Evolutionary conservation across 768 basidiomycete species (phyloP), one percentile per base, ranked within the genome.

Genomic region (Auricularia cornea): DNA sequence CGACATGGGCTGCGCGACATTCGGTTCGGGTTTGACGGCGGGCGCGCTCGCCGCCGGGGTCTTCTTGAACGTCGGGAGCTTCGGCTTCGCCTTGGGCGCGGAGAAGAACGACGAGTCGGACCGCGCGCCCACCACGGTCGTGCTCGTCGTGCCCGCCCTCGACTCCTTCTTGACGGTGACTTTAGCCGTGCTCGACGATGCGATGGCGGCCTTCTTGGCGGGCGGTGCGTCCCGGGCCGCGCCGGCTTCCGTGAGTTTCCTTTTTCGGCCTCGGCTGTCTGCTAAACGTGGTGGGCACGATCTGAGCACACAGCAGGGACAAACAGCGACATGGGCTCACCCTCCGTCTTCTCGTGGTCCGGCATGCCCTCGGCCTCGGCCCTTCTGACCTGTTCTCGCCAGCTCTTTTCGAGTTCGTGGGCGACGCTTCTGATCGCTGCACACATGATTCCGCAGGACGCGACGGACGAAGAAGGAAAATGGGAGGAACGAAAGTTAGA

Each of bases 21-120:
- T 88, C 44, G 68, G 62, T 65, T 84, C 86, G 68, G 78, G 83
- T 68, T 81, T 81, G 60, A 70, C 70, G 61, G 68, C 72, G 10
- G 67, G 57, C 4, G 65, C 33, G 12, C 84, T 81, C 12, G 86
- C 40, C 26, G 35, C 41, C 2, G 69, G 63, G 4, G 66, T 88
- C 74, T 93, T 94, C 77, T 88, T 92, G 80, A 94, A 94, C 62
- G 83, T 90, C 12, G 92, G 92, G 26, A 94, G 77, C 74, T 89
- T 90, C 32, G 88, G 84, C 70, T 92, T 92, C 23, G 87, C 83
- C 71, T 92, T 93, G 4, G 90, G 89, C 44, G 88, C 87, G 61
- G 91, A 92, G 74, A 94, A 94, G 74, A 94, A 93, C 2, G 89
- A 91, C 57, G 87, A 88, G 73, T 93, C 92, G 14, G 89, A 86